phyloP scores from a whole-genome alignment of 805 yeast genomes.

The Yamadazyma tumulicola region DNA sequence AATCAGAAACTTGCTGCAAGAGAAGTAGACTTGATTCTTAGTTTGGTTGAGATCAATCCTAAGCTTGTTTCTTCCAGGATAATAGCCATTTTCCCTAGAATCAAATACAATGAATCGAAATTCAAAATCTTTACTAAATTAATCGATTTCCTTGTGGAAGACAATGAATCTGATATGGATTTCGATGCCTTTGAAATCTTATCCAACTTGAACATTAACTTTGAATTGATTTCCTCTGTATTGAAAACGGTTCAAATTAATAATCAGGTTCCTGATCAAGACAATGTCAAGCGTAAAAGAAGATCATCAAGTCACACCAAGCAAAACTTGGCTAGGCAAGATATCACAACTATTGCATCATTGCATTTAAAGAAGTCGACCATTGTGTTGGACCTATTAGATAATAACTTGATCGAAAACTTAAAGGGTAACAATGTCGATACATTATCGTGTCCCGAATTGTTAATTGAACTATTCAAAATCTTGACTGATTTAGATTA shows the following conservation, averaged over 20 bases:
- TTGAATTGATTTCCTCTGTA: constrained; percentile 55
- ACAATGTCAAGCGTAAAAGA: constrained; percentile 70
- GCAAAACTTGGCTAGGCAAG: constrained; percentile 70
- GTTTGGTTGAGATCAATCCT: constrained; percentile 33
- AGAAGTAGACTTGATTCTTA: constrained; percentile 62
- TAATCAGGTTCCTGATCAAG: constrained; percentile 41
- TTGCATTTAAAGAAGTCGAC: constrained; percentile 76
- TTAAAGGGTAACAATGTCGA: constrained; percentile 12
- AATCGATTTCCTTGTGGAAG: constrained; percentile 45
- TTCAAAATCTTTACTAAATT: constrained; percentile 45
- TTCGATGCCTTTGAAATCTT: constrained; percentile 45
- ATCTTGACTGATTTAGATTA: constrained; percentile 74
- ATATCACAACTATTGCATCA: constrained; percentile 71
- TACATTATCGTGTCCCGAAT: constrained; percentile 36
- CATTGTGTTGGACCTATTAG: constrained; percentile 74
- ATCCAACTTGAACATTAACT: constrained; percentile 52
- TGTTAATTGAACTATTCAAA: constrained; percentile 53
- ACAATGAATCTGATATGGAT: constrained; percentile 26
- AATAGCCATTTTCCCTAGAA: constrained; percentile 48
- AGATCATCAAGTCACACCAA: constrained; percentile 77
- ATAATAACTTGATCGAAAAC: constrained; percentile 40
- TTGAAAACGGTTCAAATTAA: constrained; percentile 59
- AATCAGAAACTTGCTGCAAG: constrained; percentile 51
- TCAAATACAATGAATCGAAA: constrained; percentile 55
- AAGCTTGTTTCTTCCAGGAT: constrained; percentile 51